A percentile compares a stretch with the other conserved stretches of the same genome.
These are phyloP conservation scores for Dittrichia graveolens DNA, from an alignment of 129 eudicot genomes.

Conservation along the genomic window DNA sequence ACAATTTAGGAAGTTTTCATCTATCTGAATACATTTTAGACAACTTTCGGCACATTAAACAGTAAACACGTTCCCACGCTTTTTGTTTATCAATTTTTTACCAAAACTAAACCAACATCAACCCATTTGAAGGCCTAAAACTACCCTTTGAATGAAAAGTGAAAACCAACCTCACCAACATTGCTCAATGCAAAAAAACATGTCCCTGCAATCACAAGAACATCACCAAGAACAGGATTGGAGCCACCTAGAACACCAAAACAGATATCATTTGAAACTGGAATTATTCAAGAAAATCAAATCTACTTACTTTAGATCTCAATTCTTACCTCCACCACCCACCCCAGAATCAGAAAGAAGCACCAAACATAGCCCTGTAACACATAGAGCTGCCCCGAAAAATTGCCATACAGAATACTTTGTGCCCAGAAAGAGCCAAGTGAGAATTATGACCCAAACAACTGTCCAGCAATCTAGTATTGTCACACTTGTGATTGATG, in stretches of 20 bases:
- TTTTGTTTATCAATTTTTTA: too few species aligned
- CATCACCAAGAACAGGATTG: constrained; percentile 80
- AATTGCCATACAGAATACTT: constrained; percentile 73
- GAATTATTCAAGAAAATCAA: not conserved
- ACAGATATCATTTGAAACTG: constrained; percentile 3
- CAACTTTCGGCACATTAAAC: not conserved
- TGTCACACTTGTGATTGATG: constrained; percentile 88
- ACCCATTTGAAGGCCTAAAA: too few species aligned
- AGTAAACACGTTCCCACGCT: not conserved
- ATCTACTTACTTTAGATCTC: not conserved
- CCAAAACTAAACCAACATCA: too few species aligned
- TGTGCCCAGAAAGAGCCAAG: constrained; percentile 74
- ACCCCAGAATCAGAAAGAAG: constrained; percentile 73
- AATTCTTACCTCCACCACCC: constrained; percentile 66
- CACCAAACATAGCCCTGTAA: constrained; percentile 69
- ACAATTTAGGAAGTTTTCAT: not conserved
- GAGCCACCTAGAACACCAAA: constrained; percentile 68
- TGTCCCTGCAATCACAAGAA: constrained; percentile 72
- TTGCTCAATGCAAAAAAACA: constrained; percentile 71
- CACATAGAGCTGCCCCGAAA: constrained; percentile 74
- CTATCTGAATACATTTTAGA: not conserved
- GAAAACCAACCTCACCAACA: constrained; percentile 74
- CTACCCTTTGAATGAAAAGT: not conserved
- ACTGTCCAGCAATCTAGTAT: constrained; percentile 78
- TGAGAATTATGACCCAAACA: constrained; percentile 82